Conservation (phyloP, 2,329 filamentous ascomycete genomes). For the Rutstroemia sp. region DNA sequence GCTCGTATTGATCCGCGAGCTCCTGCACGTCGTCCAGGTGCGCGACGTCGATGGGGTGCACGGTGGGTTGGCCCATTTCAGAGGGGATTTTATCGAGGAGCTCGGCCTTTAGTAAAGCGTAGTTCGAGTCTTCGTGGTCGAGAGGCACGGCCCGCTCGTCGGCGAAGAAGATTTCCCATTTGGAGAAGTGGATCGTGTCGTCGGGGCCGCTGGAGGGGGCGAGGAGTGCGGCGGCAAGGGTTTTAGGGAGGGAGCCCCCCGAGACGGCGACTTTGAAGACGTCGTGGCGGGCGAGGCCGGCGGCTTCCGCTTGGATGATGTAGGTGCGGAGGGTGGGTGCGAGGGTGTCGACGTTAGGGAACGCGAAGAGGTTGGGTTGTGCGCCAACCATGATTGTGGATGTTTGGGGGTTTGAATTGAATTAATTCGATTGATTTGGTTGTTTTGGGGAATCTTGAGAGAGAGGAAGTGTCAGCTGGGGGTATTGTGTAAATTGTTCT, state of each 20-base stretch:
- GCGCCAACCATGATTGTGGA: conserved; percentile 20
- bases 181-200: conserved; percentile 67
- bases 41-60: conserved; percentile 70
- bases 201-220: conserved; percentile 38
- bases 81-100: conserved; percentile 80
- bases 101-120: conserved; percentile 78
- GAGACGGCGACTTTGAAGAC: conserved; percentile 90
- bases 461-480: background rate
- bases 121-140: conserved; percentile 90
- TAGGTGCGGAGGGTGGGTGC: conserved; percentile 74
- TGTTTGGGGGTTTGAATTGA: background rate
- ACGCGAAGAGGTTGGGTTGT: conserved; percentile 68
- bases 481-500: background rate
- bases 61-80: conserved; percentile 53
- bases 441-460: background rate
- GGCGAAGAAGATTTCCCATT: conserved; percentile 98
- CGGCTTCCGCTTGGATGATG: conserved; percentile 72
- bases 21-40: conserved; percentile 74
- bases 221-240: conserved; percentile 78
- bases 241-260: conserved; percentile 85
- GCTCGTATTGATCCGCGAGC: conserved; percentile 88
- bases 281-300: conserved; percentile 70
- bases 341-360: conserved; percentile 61
- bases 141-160: conserved; percentile 94
- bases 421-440: background rate